These are phyloP conservation scores for Quercus engelmannii DNA, from an alignment of 306 rosid genomes.

Conservation along the genomic window DNA sequence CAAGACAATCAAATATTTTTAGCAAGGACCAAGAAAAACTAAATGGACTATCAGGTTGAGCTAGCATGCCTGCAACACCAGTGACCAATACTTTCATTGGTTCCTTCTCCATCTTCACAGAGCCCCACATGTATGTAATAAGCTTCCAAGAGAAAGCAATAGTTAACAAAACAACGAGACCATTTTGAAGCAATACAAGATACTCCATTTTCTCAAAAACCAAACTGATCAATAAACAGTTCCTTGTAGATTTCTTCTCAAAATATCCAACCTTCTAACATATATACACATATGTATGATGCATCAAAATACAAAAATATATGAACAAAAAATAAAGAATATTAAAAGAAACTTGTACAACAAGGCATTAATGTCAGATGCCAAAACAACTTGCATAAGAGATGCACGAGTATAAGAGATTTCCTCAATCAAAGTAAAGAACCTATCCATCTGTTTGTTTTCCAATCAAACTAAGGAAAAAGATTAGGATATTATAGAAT, in stretches of 20 bases:
- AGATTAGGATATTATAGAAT: not conserved
- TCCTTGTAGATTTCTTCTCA: constrained; percentile 7
- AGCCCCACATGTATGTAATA: constrained; percentile 58
- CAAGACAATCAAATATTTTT: too few species aligned
- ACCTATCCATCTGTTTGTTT: too few species aligned
- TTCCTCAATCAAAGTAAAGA: not conserved
- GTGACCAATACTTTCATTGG: constrained; percentile 72
- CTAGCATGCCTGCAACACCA: constrained; percentile 76
- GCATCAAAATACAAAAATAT: not conserved
- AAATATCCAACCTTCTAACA: not conserved
- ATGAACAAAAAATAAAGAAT: constrained; percentile 19
- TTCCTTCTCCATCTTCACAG: constrained; percentile 53
- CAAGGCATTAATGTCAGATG: constrained; percentile 38
- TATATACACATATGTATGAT: not conserved
- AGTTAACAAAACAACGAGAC: constrained; percentile 41
- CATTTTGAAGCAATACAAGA: constrained; percentile 36
- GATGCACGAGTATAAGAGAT: constrained; percentile 22
- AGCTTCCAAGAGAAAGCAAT: constrained; percentile 65
- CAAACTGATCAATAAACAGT: constrained; percentile 25
- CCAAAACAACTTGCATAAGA: constrained; percentile 48
- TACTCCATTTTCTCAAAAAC: constrained; percentile 33
- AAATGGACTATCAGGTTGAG: not conserved
- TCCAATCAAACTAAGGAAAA: too few species aligned
- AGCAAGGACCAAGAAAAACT: not conserved
- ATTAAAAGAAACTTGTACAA: constrained; percentile 16